Base-by-base conservation (phyloP, 2,329 filamentous ascomycete species). In the Purpureocillium takamizusanense region DNA sequence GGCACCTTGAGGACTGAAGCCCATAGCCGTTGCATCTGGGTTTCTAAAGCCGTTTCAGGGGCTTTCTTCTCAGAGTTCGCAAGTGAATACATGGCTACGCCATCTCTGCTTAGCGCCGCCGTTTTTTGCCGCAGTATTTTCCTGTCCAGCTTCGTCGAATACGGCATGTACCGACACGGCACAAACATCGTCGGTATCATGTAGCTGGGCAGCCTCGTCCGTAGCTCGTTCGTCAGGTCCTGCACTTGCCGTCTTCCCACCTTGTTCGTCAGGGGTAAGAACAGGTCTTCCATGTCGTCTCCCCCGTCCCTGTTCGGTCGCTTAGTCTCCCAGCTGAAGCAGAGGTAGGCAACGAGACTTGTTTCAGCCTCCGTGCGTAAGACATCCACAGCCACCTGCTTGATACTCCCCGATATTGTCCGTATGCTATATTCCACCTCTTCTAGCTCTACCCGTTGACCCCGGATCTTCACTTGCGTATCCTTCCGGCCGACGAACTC, bases 1-100 rank as follows among this genome's bases (percentile, higher is more conserved):
- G 51, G 42, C 1, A 68, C 52, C 1, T 46, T 48, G 13, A 74
- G 51, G 3, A 70, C 59, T 3, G 56, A 52, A 14, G 40, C 31
- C 60, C 40, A 45, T 4, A 45, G 17, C 1, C 5, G 3, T 12
- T 18, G 18, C 12, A 38, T n/a, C n/a, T n/a, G n/a, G n/a, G n/a
- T 16, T 6, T 11, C n/a, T 12, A 9, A 7, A 23, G 12, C 17
- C 13, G 12, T 7, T 3, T 28, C 25, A 23, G 11, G n/a, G 10
- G 21, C 7, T 13, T 16, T 18, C 13, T 27, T 6, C 3, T 3
- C 23, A 25, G 4, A 3, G 14, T 25, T 7, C 14, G 21, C 33
- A n/a, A 35, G n/a, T n/a, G n/a, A n/a, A n/a, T n/a, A n/a, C n/a
- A n/a, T n/a, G n/a, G n/a, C n/a, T n/a, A n/a, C n/a, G n/a, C n/a